Evolutionary conservation across 139 green algal genomes (phyloP), one percentile per base, ranked within the genome.

Genomic region (Picochlorum sp.): DNA sequence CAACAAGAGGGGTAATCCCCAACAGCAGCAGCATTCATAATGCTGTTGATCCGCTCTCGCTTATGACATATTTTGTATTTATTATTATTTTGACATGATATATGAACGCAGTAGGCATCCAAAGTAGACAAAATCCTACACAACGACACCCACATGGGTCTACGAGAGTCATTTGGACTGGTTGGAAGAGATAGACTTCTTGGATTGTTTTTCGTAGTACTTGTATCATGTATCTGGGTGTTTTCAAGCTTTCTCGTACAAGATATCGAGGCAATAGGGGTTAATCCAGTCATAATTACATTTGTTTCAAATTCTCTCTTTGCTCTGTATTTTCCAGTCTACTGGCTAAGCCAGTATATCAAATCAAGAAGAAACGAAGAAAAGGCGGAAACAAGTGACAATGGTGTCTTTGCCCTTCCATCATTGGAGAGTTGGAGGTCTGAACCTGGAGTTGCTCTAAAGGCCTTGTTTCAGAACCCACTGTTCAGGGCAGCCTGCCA

Each of bases 301-400:
- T 96, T 90, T 74, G 81, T 96, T 11, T 85, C 87, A 34, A 96
- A 94, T 66, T 83, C 75, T 24, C 60, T 96, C 4, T 97, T 97
- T 72, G 73, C 86, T 2, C 16, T 95, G 15, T 92, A 89, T 55
- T 68, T 96, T 18, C 89, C 89, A 4, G 11, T 95, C 5, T 72
- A 83, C 45, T 74, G 71, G 16, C 6, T 79, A 9, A 21, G 47
- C 11, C n/a, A 20, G 47, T 54, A 54, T 9, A 20, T 54, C 18
- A 54, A 54, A 41, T 30, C 28, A 30, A 2, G 28, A 5, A 30
- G 28, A 30, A 30, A 30, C 8, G 34, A 41, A 41, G 34, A 41
- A 41, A 41, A 41, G 34, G 8, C 8, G 9, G 34, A 41, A 14
- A 30, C 4, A 7, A 7, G 28, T 5, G 34, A 41, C 8, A 9